Base-by-base conservation (phyloP, 345 rosid species). In the Crucihimalaya himalaica region DNA sequence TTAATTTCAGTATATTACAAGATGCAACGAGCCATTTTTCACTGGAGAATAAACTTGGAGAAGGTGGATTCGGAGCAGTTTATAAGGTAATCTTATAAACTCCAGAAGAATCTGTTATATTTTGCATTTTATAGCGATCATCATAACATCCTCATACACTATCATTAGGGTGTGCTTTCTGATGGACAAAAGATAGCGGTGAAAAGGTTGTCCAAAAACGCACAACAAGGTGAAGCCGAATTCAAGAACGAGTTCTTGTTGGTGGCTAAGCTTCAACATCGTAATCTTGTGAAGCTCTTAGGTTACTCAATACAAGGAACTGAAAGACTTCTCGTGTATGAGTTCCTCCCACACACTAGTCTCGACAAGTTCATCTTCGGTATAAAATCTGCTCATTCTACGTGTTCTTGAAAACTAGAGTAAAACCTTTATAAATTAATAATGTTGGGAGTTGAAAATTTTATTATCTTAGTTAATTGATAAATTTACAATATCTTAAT, bases 201-300 rank as follows among this genome's bases (percentile, higher is more conserved):
- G 57, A 78, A 73, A 67, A 58, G 74, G 61, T 62, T 78, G 64
- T 78, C 78, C 2, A 45, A 42, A 68, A 62, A 67, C 46, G 63
- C 81, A 67, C 65, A 63, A 25, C 81, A 78, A 73, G 89, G 87
- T 18, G 80, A 58, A 46, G 8, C 8, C 31, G 83, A 87, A 73
- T 85, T 87, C 68, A 82, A 80, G 80, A 85, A 83, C 21, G 88
- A 85, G 78, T 75, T 82, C 14, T 37, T 78, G 6, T 46, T 84
- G 60, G 80, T 86, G 13, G 85, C 84, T 48, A 83, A 67, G 65
- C 86, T 87, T 32, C 88, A 87, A 19, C 88, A 87, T 58, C 80
- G 84, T 34, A 81, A 86, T 68, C 76, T 82, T 31, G 81, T 82
- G 42, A 79, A 73, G 71, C 83, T 79, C 70, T 31, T 79, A 27